phyloP scores from a whole-genome alignment of 768 basidiomycete genomes.

The Clitopilus passeckerianus region DNA sequence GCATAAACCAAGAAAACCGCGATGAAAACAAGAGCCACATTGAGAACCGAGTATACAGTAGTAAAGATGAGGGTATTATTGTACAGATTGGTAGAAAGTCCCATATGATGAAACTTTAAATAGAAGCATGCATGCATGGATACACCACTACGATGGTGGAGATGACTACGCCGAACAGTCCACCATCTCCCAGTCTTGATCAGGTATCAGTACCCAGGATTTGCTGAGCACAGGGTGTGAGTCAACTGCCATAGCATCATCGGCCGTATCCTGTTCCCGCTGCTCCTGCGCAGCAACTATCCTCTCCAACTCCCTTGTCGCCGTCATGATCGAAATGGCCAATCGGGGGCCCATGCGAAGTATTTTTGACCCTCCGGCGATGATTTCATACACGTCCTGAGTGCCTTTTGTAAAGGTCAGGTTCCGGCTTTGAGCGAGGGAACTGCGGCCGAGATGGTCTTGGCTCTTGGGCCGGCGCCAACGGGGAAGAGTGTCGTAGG shows the following conservation, averaged over 20 bases:
- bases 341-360: constrained; percentile 63
- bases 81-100: neutral
- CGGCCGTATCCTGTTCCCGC: constrained; percentile 20
- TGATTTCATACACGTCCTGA: constrained; percentile 51
- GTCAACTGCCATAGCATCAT: constrained; percentile 29
- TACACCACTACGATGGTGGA: neutral
- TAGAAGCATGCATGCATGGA: neutral
- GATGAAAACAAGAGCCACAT: neutral
- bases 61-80: neutral
- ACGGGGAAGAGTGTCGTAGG: constrained; percentile 43
- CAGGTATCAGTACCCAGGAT: constrained; percentile 44
- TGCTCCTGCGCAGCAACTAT: constrained; percentile 30
- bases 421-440: constrained; percentile 55
- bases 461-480: constrained; percentile 26
- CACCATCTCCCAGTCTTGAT: constrained; percentile 59
- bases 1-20: neutral
- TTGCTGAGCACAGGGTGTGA: constrained; percentile 23
- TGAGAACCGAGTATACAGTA: neutral
- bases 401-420: constrained; percentile 60
- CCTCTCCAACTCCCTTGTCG: constrained; percentile 58
- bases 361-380: constrained; percentile 58
- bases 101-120: neutral
- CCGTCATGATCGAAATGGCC: constrained; percentile 53
- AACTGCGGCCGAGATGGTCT: constrained; percentile 44
- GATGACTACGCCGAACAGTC: constrained; percentile 28